These are phyloP conservation scores for Dioszegia crocea DNA, from an alignment of 768 basidiomycete genomes.

Conservation along the genomic window DNA sequence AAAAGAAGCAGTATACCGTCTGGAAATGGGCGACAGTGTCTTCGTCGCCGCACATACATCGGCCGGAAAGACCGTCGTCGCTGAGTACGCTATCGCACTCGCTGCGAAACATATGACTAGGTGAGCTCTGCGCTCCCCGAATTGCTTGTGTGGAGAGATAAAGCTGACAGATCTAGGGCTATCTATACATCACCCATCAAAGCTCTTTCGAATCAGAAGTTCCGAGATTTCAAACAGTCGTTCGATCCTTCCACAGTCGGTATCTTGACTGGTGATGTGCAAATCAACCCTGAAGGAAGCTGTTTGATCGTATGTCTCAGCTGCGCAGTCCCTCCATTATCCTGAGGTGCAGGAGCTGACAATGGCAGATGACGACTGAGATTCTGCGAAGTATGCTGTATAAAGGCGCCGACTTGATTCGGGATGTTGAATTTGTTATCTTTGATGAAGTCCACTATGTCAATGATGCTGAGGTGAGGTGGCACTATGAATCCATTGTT, in stretches of 20 bases:
- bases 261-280: slow-evolving; percentile 96
- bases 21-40: slow-evolving; percentile 94
- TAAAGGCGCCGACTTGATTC: slow-evolving; percentile 95
- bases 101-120: slow-evolving; percentile 99
- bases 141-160: not conserved
- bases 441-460: slow-evolving; percentile 99
- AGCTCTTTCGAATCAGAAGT: slow-evolving; percentile 97
- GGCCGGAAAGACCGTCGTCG: slow-evolving; percentile 99
- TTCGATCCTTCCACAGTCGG: slow-evolving; percentile 88
- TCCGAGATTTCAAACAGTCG: slow-evolving; percentile 95
- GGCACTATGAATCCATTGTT: not conserved
- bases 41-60: slow-evolving; percentile 99
- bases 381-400: slow-evolving; percentile 93
- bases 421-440: slow-evolving; percentile 98
- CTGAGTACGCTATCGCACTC: slow-evolving; percentile 95
- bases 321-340: not conserved
- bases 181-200: slow-evolving; percentile 99
- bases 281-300: slow-evolving; percentile 95
- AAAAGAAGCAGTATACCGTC: slow-evolving; percentile 95
- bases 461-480: slow-evolving; percentile 90
- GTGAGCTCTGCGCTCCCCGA: slow-evolving; percentile 51
- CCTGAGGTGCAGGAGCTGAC: not conserved
- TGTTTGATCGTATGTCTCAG: slow-evolving; percentile 79
- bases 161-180: slow-evolving; percentile 57
- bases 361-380: slow-evolving; percentile 63